Evolutionary conservation across 2,329 filamentous ascomycete species (phyloP).

Genomic region (Alternaria gaisen): DNA sequence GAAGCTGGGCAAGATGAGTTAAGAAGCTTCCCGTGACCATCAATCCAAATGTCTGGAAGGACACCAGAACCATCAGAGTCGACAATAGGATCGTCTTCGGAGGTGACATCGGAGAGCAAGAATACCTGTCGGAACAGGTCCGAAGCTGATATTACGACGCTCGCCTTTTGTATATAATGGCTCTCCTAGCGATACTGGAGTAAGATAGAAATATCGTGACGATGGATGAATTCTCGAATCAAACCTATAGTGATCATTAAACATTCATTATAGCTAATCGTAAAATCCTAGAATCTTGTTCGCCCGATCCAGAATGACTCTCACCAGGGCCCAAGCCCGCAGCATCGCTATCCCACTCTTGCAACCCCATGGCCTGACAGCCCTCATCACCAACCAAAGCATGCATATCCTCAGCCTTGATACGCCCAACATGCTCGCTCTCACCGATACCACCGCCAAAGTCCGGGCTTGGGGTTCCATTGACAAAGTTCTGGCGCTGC

Average conservation of each 20-base stretch:
- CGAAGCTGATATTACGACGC: too few relatives aligned
- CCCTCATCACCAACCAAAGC: conserved; percentile 57
- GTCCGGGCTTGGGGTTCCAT: conserved; percentile 63
- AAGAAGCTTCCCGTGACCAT: too few relatives aligned
- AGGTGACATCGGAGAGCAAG: too few relatives aligned
- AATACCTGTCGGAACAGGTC: too few relatives aligned
- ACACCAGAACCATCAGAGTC: too few relatives aligned
- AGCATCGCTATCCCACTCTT: conserved; percentile 59
- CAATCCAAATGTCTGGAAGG: too few relatives aligned
- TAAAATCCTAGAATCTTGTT: conserved; percentile 65
- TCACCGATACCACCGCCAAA: conserved; percentile 71
- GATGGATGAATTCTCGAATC: background rate
- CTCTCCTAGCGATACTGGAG: too few relatives aligned
- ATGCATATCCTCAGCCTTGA: conserved; percentile 51
- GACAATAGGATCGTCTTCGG: too few relatives aligned
- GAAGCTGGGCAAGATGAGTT: too few relatives aligned
- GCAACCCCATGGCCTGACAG: conserved; percentile 64
- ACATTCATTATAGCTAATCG: conserved; percentile 17
- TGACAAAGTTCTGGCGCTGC: conserved; percentile 75
- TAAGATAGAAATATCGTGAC: too few relatives aligned
- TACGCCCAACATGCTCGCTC: conserved; percentile 56
- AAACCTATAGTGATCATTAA: too few relatives aligned
- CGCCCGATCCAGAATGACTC: conserved; percentile 59
- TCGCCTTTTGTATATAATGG: background rate
- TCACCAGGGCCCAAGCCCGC: conserved; percentile 60